Conservation (phyloP, 306 rosid genomes). For the Neltuma alba region DNA sequence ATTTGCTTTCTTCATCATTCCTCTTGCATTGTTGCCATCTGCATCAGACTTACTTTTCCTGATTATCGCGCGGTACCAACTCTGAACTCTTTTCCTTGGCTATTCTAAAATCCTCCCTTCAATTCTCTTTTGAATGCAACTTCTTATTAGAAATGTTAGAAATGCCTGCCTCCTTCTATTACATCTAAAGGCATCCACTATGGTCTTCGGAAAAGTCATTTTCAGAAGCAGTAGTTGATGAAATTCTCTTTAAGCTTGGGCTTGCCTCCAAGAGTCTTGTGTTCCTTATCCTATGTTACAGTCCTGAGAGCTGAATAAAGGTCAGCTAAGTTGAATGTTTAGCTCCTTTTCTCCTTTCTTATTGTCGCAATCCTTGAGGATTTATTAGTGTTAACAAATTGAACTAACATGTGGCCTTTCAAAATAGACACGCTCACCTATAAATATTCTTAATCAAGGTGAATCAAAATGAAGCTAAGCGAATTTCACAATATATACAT, state of each 20-base stretch:
- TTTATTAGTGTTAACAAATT: too few species aligned
- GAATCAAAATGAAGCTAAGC: too few species aligned
- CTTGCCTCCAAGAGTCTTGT: neutral
- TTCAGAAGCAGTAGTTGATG: neutral
- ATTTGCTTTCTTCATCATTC: neutral
- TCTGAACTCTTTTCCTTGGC: neutral
- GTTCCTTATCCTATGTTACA: neutral
- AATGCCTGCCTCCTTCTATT: too few species aligned
- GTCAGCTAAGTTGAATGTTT: neutral
- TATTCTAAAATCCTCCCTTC: neutral
- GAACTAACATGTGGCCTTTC: too few species aligned
- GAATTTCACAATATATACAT: too few species aligned
- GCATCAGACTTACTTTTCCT: neutral
- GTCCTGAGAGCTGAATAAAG: neutral
- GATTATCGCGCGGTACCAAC: neutral
- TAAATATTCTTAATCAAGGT: too few species aligned
- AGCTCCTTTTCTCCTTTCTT: neutral
- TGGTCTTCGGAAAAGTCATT: too few species aligned
- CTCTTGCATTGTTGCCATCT: neutral
- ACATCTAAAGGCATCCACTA: too few species aligned
- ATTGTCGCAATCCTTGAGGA: too few species aligned
- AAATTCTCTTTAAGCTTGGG: neutral
- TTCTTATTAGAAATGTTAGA: too few species aligned
- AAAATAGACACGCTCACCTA: too few species aligned
- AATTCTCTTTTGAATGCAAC: neutral